Conservation (phyloP, 2,329 filamentous ascomycete species). For the Monosporascus sp. region DNA sequence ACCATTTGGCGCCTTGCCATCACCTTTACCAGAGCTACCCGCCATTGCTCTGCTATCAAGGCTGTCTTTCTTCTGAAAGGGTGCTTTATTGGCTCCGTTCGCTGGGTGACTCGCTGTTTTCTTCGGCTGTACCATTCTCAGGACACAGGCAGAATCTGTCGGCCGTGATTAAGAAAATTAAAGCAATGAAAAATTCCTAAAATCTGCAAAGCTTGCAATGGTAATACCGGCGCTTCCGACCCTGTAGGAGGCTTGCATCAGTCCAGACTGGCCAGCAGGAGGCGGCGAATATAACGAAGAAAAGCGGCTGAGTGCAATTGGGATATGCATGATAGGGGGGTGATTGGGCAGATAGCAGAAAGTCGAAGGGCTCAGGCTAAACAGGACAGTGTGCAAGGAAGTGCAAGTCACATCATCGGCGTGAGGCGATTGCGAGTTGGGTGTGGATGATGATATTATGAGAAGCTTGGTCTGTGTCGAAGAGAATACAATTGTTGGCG, state of each 20-base stretch:
- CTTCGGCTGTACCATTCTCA: slow-evolving; percentile 31
- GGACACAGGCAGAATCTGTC: slow-evolving; percentile 15
- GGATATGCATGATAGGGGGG: not conserved
- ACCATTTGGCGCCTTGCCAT: slow-evolving; percentile 36
- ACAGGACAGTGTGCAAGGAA: not conserved
- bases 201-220: slow-evolving; percentile 15
- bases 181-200: slow-evolving; percentile 9
- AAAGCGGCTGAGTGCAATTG: not conserved
- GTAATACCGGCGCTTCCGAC: slow-evolving; percentile 18
- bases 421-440: not conserved
- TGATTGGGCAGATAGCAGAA: not conserved
- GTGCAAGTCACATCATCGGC: not conserved
- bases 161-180: slow-evolving; percentile 4
- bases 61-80: slow-evolving; percentile 26
- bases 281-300: not conserved
- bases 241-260: slow-evolving; percentile 10
- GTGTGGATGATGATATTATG: not conserved
- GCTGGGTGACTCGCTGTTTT: slow-evolving; percentile 21
- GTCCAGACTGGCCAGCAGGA: not conserved
- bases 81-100: slow-evolving; percentile 26
- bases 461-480: not conserved
- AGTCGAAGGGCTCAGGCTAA: not conserved
- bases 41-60: slow-evolving; percentile 20
- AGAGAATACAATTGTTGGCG: not conserved
- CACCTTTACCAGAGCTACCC: slow-evolving; percentile 26